Percentiles rank a stretch among this genome's conserved stretches.
phyloP scores from a whole-genome alignment of 257 asterid species.

The Oldenlandia corymbosa region DNA sequence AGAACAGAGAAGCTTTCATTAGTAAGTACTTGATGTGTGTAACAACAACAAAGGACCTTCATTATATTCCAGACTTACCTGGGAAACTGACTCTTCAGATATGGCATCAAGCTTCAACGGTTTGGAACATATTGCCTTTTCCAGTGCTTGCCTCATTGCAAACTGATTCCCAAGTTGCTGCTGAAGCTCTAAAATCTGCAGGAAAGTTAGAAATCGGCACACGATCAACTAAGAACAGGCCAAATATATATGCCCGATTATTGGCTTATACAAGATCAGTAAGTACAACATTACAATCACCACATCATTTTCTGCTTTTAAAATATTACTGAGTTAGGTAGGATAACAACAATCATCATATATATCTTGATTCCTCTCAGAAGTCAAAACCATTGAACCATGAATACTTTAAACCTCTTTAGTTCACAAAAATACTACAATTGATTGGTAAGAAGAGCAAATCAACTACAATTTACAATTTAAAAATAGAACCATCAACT shows the following conservation, averaged over 20 bases:
- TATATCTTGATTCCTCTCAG: constrained; percentile 7
- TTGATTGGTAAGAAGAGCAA: background rate
- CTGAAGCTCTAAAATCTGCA: constrained; percentile 54
- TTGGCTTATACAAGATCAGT: constrained; percentile 11
- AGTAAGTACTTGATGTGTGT: background rate
- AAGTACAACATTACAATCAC: background rate
- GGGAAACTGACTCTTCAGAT: constrained; percentile 37
- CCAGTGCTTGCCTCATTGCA: constrained; percentile 39
- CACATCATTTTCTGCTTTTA: background rate
- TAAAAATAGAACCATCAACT: background rate
- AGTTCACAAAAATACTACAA: background rate
- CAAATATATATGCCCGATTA: background rate
- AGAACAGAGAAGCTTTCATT: background rate
- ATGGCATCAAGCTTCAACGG: constrained; percentile 42
- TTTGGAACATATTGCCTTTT: constrained; percentile 43
- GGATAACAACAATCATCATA: constrained; percentile 1
- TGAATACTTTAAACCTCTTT: background rate
- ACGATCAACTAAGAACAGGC: background rate
- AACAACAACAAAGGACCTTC: too few species aligned
- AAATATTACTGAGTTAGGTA: background rate
- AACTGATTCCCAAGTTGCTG: constrained; percentile 54
- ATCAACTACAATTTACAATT: background rate
- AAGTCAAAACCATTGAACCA: background rate
- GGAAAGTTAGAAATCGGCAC: background rate
- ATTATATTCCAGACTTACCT: constrained; percentile 37